Evolutionary conservation across 441 rosid genomes (phyloP).

Genomic region (Hypseocharis bilobata): DNA sequence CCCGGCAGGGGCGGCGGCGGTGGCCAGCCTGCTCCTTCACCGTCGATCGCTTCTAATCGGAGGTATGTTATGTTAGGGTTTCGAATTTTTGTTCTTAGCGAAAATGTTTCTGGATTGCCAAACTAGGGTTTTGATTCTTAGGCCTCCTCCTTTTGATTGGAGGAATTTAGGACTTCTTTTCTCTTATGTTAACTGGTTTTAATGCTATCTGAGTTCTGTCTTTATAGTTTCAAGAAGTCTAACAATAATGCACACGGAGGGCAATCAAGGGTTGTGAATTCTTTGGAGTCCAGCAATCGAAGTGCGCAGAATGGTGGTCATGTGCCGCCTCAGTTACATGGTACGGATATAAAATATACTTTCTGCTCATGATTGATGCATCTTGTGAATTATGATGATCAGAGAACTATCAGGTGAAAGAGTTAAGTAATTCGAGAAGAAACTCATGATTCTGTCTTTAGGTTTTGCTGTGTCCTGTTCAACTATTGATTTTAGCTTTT

Average conservation of each 20-base stretch:
- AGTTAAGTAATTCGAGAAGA: background rate
- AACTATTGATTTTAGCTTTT: background rate
- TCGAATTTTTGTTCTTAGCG: conserved; percentile 1
- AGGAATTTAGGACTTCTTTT: background rate
- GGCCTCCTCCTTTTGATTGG: background rate
- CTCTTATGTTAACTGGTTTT: conserved; percentile 4
- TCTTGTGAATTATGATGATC: background rate
- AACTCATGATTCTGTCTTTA: background rate
- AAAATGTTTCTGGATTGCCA: background rate
- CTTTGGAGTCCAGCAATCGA: conserved; percentile 38
- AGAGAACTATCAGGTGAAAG: background rate
- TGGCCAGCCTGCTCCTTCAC: conserved; percentile 57
- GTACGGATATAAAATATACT: conserved; percentile 27
- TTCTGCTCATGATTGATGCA: background rate
- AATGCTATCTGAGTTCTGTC: background rate
- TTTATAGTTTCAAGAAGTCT: conserved; percentile 58
- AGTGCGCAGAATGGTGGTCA: conserved; percentile 52
- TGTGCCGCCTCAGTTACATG: conserved; percentile 47
- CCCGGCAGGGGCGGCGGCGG: conserved; percentile 59
- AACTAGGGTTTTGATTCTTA: background rate
- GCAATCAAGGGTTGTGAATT: conserved; percentile 51
- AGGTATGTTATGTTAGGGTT: conserved; percentile 32
- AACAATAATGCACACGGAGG: conserved; percentile 58
- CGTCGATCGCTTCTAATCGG: conserved; percentile 41
- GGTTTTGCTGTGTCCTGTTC: background rate